A percentile compares a stretch with the other conserved stretches of the same genome.
These are phyloP conservation scores for Arctostaphylos glauca DNA, from an alignment of 148 eudicot genomes.

Conservation along the genomic window DNA sequence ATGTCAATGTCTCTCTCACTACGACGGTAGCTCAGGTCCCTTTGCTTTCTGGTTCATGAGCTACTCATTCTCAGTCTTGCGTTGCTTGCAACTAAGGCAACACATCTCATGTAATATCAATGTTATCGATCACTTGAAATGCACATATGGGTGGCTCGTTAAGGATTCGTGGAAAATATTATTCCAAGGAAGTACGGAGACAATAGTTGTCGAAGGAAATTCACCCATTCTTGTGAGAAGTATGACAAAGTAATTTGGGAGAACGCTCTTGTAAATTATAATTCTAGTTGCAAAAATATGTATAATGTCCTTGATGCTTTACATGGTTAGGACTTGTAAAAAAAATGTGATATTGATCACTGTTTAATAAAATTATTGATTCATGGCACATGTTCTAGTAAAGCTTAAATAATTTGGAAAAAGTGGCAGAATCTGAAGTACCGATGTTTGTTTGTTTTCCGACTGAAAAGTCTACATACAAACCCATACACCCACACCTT, in stretches of 20 bases:
- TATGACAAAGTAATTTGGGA: neutral
- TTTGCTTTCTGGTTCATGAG: constrained; percentile 59
- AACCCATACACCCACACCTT: too few species aligned
- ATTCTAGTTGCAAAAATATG: neutral
- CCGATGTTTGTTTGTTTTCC: too few species aligned
- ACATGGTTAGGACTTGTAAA: neutral
- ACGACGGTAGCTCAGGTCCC: constrained; percentile 20
- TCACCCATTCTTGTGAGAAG: neutral
- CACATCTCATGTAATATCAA: neutral
- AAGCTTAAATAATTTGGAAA: too few species aligned
- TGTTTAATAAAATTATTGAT: constrained; percentile 5
- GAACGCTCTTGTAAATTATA: neutral
- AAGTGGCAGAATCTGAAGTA: too few species aligned
- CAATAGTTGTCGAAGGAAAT: neutral
- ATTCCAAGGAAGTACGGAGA: neutral
- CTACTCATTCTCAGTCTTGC: neutral
- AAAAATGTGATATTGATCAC: neutral
- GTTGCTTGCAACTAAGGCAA: neutral
- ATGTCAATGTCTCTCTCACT: constrained; percentile 59
- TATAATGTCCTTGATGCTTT: neutral
- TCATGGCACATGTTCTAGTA: neutral
- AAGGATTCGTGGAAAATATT: neutral
- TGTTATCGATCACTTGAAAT: neutral
- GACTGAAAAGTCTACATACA: too few species aligned
- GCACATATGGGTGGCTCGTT: neutral